These are phyloP conservation scores for Ophiostoma quercus DNA, from an alignment of 2,329 filamentous ascomycete species.

Conservation along the genomic window DNA sequence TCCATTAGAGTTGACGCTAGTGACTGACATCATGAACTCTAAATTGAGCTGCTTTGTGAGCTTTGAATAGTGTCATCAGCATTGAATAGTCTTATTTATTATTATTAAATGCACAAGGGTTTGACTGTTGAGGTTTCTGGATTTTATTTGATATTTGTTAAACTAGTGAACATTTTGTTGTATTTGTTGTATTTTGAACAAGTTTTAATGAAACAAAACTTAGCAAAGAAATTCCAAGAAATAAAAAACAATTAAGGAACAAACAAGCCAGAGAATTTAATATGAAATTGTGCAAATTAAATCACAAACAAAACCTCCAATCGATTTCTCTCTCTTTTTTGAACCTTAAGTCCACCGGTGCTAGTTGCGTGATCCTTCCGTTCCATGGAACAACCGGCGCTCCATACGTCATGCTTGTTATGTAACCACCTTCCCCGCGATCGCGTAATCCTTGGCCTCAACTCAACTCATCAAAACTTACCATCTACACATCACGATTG, in stretches of 20 bases:
- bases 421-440: constrained; percentile 9
- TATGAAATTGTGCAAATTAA: no score
- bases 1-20: neutral
- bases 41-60: neutral
- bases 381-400: neutral
- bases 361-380: neutral
- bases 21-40: neutral
- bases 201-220: no score
- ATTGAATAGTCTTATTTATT: neutral
- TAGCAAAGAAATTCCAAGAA: no score
- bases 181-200: no score
- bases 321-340: no score
- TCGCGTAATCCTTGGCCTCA: neutral
- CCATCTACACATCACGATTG: neutral
- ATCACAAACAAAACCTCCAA: no score
- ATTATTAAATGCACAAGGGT: neutral
- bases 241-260: no score
- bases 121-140: no score
- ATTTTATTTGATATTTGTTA: no score
- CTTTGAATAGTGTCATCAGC: neutral
- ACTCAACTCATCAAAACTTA: neutral
- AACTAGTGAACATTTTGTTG: no score
- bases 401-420: constrained; percentile 8
- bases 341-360: no score
- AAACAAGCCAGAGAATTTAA: no score